A percentile compares a stretch with the other conserved stretches of the same genome.
phyloP scores from a whole-genome alignment of 169 alveolate species.

The Babesia sp. region DNA sequence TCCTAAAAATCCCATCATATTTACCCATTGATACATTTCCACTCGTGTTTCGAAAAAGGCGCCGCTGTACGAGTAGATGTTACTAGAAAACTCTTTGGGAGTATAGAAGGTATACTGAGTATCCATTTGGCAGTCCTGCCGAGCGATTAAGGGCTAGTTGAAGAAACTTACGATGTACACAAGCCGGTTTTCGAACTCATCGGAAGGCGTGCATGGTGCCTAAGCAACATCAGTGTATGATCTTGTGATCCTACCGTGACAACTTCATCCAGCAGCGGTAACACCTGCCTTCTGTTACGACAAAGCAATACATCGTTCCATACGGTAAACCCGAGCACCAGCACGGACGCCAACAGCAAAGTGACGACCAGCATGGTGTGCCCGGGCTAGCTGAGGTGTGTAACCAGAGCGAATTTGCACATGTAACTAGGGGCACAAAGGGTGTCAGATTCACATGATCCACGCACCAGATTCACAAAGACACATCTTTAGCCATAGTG shows the following conservation, averaged over 20 bases:
- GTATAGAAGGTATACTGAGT: slow-evolving; percentile 66
- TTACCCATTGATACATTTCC: slow-evolving; percentile 79
- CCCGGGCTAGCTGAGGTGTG: slow-evolving; percentile 19
- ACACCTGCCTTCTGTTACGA: slow-evolving; percentile 26
- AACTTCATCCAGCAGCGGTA: slow-evolving; percentile 25
- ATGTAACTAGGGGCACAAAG: not conserved
- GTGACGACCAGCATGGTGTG: slow-evolving; percentile 14
- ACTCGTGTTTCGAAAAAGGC: slow-evolving; percentile 75
- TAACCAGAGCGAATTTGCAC: not conserved
- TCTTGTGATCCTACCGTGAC: not conserved
- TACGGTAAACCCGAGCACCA: slow-evolving; percentile 26
- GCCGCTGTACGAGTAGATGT: slow-evolving; percentile 76
- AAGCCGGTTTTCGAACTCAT: slow-evolving; percentile 22
- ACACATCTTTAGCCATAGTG: not conserved
- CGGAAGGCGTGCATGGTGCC: slow-evolving; percentile 61
- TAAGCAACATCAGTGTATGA: not conserved
- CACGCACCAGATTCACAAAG: not conserved
- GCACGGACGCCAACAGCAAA: slow-evolving; percentile 6
- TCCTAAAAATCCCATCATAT: slow-evolving; percentile 49
- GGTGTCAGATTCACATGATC: not conserved
- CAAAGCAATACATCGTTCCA: slow-evolving; percentile 27
- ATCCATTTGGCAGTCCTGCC: slow-evolving; percentile 72
- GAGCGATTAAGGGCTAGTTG: not conserved
- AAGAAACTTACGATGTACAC: slow-evolving; percentile 54
- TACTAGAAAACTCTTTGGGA: slow-evolving; percentile 77